phyloP scores from a whole-genome alignment of 495 filamentous ascomycete species.

The Daldinia childiae region DNA sequence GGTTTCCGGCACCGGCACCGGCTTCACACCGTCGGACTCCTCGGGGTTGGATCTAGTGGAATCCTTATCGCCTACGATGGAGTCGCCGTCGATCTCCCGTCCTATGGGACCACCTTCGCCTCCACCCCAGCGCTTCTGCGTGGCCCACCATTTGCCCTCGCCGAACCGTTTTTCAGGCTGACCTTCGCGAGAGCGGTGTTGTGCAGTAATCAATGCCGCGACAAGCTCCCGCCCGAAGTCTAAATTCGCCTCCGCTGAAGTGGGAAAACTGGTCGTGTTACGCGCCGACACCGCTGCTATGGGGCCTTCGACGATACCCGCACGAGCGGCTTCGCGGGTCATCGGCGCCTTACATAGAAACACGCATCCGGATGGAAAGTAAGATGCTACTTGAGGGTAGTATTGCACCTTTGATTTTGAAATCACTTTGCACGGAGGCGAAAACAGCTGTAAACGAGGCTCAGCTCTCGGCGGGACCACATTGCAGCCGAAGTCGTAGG shows the following conservation, averaged over 20 bases:
- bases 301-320: constrained; percentile 81
- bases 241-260: constrained; percentile 61
- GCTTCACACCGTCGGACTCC: background rate
- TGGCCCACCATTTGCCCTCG: constrained; percentile 84
- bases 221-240: constrained; percentile 80
- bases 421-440: constrained; percentile 43
- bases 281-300: constrained; percentile 69
- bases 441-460: constrained; percentile 66
- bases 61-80: constrained; percentile 57
- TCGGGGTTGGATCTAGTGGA: constrained; percentile 8
- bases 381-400: constrained; percentile 51
- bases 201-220: constrained; percentile 77
- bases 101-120: constrained; percentile 71
- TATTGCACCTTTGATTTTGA: constrained; percentile 59
- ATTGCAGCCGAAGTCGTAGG: constrained; percentile 83
- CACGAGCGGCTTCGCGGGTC: constrained; percentile 73
- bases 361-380: constrained; percentile 61
- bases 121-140: constrained; percentile 77
- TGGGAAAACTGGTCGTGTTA: constrained; percentile 59
- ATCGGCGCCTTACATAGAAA: constrained; percentile 73
- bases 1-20: background rate
- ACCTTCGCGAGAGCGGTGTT: constrained; percentile 81
- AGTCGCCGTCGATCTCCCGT: constrained; percentile 60
- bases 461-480: constrained; percentile 68
- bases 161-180: constrained; percentile 71